These are phyloP conservation scores for Stephania japonica DNA, from an alignment of 164 flowering plant species.

Conservation along the genomic window DNA sequence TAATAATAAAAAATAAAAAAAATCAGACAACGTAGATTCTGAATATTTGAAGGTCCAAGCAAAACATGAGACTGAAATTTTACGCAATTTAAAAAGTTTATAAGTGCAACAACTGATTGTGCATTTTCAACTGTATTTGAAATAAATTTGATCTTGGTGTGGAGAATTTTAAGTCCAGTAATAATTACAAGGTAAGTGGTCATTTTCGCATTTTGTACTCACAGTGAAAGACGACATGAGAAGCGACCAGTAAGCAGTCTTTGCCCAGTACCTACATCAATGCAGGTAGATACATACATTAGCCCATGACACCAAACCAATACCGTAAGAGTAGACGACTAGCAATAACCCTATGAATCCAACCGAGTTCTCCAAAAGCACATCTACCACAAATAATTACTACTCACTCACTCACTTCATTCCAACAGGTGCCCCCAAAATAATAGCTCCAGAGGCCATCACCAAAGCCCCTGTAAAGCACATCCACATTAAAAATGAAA, in stretches of 20 bases:
- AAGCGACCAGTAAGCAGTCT: constrained; percentile 75
- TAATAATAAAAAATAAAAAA: too few species aligned
- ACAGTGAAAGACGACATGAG: constrained; percentile 83
- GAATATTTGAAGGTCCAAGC: neutral
- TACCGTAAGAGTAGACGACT: too few species aligned
- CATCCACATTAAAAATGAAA: neutral
- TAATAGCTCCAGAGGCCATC: constrained; percentile 74
- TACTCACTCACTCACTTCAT: constrained; percentile 61
- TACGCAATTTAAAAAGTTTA: neutral
- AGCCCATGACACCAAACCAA: neutral
- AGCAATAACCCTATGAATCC: too few species aligned
- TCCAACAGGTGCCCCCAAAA: constrained; percentile 80
- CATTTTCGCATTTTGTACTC: constrained; percentile 19
- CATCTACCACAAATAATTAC: neutral
- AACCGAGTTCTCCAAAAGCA: too few species aligned
- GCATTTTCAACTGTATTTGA: neutral
- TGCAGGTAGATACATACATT: neutral
- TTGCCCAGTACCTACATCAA: constrained; percentile 45
- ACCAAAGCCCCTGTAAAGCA: constrained; percentile 55
- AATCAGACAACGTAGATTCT: neutral
- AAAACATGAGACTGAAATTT: neutral
- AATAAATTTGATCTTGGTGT: neutral
- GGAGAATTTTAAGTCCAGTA: neutral
- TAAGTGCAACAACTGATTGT: neutral
- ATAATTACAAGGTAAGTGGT: neutral